Evolutionary conservation across 768 basidiomycete species (phyloP).

Genomic region (Mycena chlorophos): DNA sequence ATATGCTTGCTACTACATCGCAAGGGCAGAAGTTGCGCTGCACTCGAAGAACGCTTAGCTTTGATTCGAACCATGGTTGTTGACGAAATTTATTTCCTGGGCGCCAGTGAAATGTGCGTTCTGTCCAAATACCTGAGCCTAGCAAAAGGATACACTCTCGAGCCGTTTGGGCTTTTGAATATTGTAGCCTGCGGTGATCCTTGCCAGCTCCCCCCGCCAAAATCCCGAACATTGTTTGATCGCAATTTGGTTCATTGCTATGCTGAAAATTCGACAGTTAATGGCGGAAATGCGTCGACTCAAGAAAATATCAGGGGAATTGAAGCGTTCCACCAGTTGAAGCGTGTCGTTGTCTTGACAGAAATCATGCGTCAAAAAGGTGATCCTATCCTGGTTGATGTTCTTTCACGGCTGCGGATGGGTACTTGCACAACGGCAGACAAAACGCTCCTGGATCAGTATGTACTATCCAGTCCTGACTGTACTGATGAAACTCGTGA

Average conservation of each 20-base stretch:
- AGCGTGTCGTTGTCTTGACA: slow-evolving; percentile 12
- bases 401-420: slow-evolving; percentile 8
- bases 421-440: slow-evolving; percentile 17
- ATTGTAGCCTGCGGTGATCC: slow-evolving; percentile 7
- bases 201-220: slow-evolving; percentile 9
- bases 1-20: slow-evolving; percentile 10
- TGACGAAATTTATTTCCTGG: slow-evolving; percentile 17
- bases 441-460: slow-evolving; percentile 13
- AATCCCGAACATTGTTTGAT: slow-evolving; percentile 1
- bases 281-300: slow-evolving; percentile 13
- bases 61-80: slow-evolving; percentile 6
- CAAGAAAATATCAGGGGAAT: slow-evolving; percentile 13
- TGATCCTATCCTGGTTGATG: slow-evolving; percentile 6
- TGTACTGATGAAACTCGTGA: slow-evolving; percentile 3
- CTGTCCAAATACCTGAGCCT: slow-evolving; percentile 11
- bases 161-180: slow-evolving; percentile 8
- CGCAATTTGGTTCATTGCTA: slow-evolving; percentile 13
- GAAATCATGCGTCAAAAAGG: slow-evolving; percentile 25
- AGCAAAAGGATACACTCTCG: slow-evolving; percentile 4
- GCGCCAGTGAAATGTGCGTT: slow-evolving; percentile 1
- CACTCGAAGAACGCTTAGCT: slow-evolving; percentile 2
- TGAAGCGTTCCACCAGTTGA: slow-evolving; percentile 12
- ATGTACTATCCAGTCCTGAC: slow-evolving; percentile 14
- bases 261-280: slow-evolving; percentile 3
- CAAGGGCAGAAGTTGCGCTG: not conserved